Conservation (phyloP, 1,284 basidiomycete species). For the Coniophora puteana region DNA sequence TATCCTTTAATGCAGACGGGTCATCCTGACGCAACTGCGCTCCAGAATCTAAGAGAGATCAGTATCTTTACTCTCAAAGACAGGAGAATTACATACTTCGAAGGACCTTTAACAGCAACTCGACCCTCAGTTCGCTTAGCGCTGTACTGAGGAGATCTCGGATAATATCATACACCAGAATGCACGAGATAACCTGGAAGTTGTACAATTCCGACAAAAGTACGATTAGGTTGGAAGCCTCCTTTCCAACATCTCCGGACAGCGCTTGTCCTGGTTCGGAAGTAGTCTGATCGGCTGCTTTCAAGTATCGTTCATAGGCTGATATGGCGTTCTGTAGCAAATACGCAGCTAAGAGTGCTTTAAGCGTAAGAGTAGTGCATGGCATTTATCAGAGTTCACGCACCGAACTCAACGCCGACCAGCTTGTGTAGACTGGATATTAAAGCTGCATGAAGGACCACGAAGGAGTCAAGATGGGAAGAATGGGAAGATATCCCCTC, state of each 20-base stretch:
- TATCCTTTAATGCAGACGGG: constrained; percentile 79
- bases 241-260: constrained; percentile 61
- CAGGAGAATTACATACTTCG: constrained; percentile 55
- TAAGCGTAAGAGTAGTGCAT: constrained; percentile 2
- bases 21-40: constrained; percentile 87
- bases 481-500: constrained; percentile 82
- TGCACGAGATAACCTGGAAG: constrained; percentile 87
- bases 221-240: constrained; percentile 85
- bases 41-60: constrained; percentile 62
- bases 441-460: constrained; percentile 88
- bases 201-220: constrained; percentile 94
- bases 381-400: constrained; percentile 15
- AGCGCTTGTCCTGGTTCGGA: constrained; percentile 12
- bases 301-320: constrained; percentile 61
- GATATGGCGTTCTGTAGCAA: constrained; percentile 71
- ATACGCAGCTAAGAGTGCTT: constrained; percentile 59
- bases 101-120: constrained; percentile 83
- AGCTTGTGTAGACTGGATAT: constrained; percentile 83
- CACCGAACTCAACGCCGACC: constrained; percentile 89
- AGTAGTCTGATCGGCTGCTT: constrained; percentile 21
- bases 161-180: constrained; percentile 89
- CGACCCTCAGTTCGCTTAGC: constrained; percentile 78
- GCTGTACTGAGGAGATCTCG: constrained; percentile 68
- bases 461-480: constrained; percentile 86
- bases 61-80: background rate